Evolutionary conservation across 192 early-diverging fungal genomes (phyloP), one percentile per base, ranked within the genome.

Genomic region (Coemansia sp.): DNA sequence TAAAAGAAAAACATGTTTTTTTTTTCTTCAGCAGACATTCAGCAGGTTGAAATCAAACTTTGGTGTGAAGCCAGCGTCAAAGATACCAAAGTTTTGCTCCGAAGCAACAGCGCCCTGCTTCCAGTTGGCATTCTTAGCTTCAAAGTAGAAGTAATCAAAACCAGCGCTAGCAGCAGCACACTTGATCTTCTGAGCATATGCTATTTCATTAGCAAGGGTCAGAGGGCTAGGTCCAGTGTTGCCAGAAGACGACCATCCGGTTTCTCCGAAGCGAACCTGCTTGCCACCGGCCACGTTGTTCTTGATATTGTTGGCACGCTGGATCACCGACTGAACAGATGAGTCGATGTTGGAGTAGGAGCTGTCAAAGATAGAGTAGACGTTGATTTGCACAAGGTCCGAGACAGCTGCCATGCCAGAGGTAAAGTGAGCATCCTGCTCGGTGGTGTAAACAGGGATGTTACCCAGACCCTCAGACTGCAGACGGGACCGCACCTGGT

Each of bases 71-170:
- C 7, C 6, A 6, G 56, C 30, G 17, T 58, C 34, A 77, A 82
- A 58, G 32, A 58, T 58, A n/a, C 56, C 56, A 58, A 60, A 82
- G 71, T 61, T 82, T 45, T 77, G 64, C 72, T 82, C 80, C 7
- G 66, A 74, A 3, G 1, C 25, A 1, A 30, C 29, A n/a, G 32
- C 56, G 48, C 58, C 63, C 42, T 66, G 6, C 68, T 82, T 82
- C 80, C 80, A 82, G 38, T 66, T 25, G 1, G 80, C 75, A 33
- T 82, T 63, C 75, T 82, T 82, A 7, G 80, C 80, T 22, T 82
- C 80, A 69, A 82, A 82, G 71, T 71, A 82, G 31, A 82, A 82
- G 68, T 82, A 82, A n/a, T 73, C 63, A 42, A 48, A 72, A 5
- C 61, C 65, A 28, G 68, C 66, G 0, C 52, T 31, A 0, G 60